Base-by-base conservation (phyloP, 257 asterid species). In the Solanum sejunctum region DNA sequence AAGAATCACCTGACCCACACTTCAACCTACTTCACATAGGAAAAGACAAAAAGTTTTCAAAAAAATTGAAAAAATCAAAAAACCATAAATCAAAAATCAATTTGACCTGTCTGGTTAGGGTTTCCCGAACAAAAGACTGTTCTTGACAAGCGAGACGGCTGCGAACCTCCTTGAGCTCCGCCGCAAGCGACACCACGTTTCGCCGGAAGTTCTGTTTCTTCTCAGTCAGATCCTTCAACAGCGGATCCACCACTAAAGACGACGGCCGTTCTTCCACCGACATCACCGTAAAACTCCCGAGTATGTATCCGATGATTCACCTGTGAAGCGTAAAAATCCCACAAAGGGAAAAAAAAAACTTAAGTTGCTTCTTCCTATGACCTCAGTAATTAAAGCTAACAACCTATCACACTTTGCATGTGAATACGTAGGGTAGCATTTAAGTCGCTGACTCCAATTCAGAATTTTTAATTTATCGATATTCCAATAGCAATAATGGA, bases 121-220 rank as follows among this genome's bases (percentile, higher is more conserved):
- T 86, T 91, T 94, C 95, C 32, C 87, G 86, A 77, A 88, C 92
- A 84, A 85, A 87, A 47, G 89, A 90, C 86, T 90, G 92, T 64
- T 93, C 97, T 63, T 92, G 93, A 77, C 90, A 83, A 82, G 95
- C 92, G 17, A 95, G 91, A 41, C 97, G 95, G 86, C 88, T 75
- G 79, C 98, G 94, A 32, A 92, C 91, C 75, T 92, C 98, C 92
- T 93, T 94, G 26, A 94, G 94, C 95, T 93, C 99, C 85, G 93
- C 91, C 88, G 97, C 99, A 39, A 95, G 89, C 10, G 93, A 91
- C 86, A 91, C 98, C 84, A 94, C 98, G 93, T 90, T 94, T 88
- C 93, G 93, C 90, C 98, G 92, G 89, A 95, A 92, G 84, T 86
- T 93, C 90, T 93, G 97, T 86, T 94, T 95, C 91, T 90, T 92